Conservation (phyloP, 1,139 yeast species). For the Yamadazyma diddensiae region DNA sequence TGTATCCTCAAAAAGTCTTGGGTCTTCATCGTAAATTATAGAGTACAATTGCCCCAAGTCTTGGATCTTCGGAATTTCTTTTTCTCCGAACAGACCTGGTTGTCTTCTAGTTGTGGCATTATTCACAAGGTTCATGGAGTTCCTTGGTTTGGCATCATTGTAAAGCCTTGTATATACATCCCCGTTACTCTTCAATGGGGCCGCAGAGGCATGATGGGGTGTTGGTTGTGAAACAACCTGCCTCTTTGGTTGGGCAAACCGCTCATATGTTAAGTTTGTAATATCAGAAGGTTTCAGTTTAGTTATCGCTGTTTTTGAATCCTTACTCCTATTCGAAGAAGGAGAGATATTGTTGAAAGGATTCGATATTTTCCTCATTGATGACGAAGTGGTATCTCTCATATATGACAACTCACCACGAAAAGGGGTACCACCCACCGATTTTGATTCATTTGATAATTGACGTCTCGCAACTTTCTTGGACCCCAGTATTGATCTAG, state of each 20-base stretch:
- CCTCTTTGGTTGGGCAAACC: background rate
- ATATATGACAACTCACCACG: conserved; percentile 12
- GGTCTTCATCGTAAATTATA: conserved; percentile 21
- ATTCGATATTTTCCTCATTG: conserved; percentile 10
- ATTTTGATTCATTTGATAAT: conserved; percentile 6
- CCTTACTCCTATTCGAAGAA: no score
- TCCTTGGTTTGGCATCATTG: conserved; percentile 9
- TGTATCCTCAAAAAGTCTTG: conserved; percentile 18
- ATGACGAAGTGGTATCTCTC: conserved; percentile 16
- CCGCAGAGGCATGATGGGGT: no score
- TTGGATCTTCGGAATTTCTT: conserved; percentile 15
- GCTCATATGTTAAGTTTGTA: conserved; percentile 10
- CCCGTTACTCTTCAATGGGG: no score
- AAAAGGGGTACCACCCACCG: conserved; percentile 9
- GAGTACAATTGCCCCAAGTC: conserved; percentile 19
- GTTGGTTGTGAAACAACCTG: conserved; percentile 1
- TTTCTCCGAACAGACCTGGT: conserved; percentile 1
- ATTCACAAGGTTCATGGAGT: background rate
- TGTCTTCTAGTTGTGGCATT: background rate
- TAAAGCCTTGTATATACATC: conserved; percentile 17
- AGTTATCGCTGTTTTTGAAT: background rate
- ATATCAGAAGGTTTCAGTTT: conserved; percentile 11
- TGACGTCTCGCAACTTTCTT: conserved; percentile 6
- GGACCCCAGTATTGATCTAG: conserved; percentile 10
- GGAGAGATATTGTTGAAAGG: conserved; percentile 8